Conservation (phyloP, 345 rosid genomes). For the Iberis pinnata region DNA sequence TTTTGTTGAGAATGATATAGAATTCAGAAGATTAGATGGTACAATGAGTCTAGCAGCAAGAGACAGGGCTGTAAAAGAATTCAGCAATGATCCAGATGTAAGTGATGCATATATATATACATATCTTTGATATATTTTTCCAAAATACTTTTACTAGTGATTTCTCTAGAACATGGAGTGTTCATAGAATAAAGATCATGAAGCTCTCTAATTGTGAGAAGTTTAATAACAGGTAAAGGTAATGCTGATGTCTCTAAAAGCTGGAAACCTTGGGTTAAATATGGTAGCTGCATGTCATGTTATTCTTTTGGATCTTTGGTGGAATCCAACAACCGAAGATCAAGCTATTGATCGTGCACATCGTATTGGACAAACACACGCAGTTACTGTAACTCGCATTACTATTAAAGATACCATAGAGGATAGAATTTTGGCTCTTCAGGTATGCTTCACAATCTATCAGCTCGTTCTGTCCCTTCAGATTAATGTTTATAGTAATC, state of each 20-base stretch:
- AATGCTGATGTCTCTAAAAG: slow-evolving; percentile 91
- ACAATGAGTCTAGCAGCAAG: slow-evolving; percentile 72
- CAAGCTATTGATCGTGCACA: slow-evolving; percentile 97
- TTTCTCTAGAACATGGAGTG: no score
- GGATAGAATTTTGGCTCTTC: slow-evolving; percentile 72
- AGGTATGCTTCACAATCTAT: slow-evolving; percentile 42
- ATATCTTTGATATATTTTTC: no score
- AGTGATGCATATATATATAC: slow-evolving; percentile 18
- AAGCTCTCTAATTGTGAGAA: slow-evolving; percentile 12
- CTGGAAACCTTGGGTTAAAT: slow-evolving; percentile 90
- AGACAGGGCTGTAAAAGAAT: slow-evolving; percentile 83
- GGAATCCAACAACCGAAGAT: slow-evolving; percentile 88
- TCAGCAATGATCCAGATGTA: slow-evolving; percentile 72
- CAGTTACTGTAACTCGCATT: slow-evolving; percentile 80
- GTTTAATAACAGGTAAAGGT: slow-evolving; percentile 45
- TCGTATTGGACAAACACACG: slow-evolving; percentile 94
- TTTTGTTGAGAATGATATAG: slow-evolving; percentile 40
- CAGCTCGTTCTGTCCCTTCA: slow-evolving; percentile 3
- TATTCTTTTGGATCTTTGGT: slow-evolving; percentile 89
- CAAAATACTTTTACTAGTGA: slow-evolving; percentile 9
- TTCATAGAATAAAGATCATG: slow-evolving; percentile 3
- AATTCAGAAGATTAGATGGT: slow-evolving; percentile 86
- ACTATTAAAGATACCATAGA: slow-evolving; percentile 78
- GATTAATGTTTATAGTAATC: slow-evolving; percentile 5
- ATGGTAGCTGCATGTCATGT: slow-evolving; percentile 97